Evolutionary conservation across 345 rosid genomes (phyloP).

Genomic region (Brassica rapa): DNA sequence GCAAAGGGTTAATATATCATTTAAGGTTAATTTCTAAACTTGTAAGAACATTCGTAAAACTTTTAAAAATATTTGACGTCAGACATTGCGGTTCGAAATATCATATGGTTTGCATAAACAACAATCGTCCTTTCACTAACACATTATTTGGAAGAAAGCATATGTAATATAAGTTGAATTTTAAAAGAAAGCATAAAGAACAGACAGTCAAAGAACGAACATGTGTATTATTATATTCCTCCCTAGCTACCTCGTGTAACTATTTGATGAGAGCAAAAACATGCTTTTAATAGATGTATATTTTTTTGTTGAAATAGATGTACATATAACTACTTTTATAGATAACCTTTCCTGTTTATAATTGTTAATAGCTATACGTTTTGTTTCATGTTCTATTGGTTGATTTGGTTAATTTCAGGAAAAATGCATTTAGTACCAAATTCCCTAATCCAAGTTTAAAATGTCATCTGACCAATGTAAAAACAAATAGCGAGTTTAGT

Average conservation of each 20-base stretch:
- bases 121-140: not conserved
- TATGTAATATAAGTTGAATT: not conserved
- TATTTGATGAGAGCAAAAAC: not conserved
- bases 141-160: not conserved
- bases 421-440: no score
- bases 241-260: conserved; percentile 1
- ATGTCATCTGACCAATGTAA: no score
- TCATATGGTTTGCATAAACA: not conserved
- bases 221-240: not conserved
- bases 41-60: not conserved
- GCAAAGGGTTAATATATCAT: not conserved
- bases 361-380: not conserved
- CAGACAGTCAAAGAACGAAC: not conserved
- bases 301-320: no score
- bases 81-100: not conserved
- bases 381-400: no score
- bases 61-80: not conserved
- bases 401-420: no score
- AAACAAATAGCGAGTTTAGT: no score
- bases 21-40: not conserved
- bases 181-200: not conserved
- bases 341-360: not conserved
- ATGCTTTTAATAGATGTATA: not conserved
- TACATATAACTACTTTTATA: not conserved
- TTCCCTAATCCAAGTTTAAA: no score